Evolutionary conservation across 23 red algal species (phyloP), one percentile per base, ranked within the genome.

Genomic region (Gracilaria domingensis): DNA sequence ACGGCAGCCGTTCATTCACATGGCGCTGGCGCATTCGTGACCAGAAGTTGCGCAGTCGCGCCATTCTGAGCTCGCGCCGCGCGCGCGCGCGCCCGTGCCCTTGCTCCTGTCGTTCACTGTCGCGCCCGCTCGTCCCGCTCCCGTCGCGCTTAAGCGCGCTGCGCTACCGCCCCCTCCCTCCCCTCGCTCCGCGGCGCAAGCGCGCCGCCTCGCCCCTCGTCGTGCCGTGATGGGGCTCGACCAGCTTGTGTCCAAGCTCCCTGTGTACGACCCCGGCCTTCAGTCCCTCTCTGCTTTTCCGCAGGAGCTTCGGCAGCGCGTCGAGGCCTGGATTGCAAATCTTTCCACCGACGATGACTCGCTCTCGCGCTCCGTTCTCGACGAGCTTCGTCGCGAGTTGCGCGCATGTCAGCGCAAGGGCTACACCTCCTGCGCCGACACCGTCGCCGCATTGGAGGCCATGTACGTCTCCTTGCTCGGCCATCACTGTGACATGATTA

Each of bases 391-490:
- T n/a, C 80, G 80, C 34, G 87, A 82, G 64, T 36, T 96, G 60
- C 70, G 83, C 34, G 64, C 82, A 14, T 85, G 75, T 66, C 94
- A 96, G 65, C 44, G 74, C 60, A 78, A 75, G 35, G 79, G 86
- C 50, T 96, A 96, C 58, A 78, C 83, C 0, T 38, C 75, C 0
- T 83, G 88, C 75, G 74, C 89, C n/a, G 80, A 96, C 25, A 83
- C 76, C 58, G 81, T 96, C 32, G 80, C 94, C 66, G 84, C 88
- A 30, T 33, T 96, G 36, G 94, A 96, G 82, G 78, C 80, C n/a
- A 78, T 85, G 54, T 89, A 91, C 65, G 80, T 96, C 75, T 40
- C 86, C 75, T 35, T 90, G 37, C 74, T 99, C 26, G 97, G 97
- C 75, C 94, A 99, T 71, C 47, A 59, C 32, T 65, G 61, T 39